Base-by-base conservation (phyloP, 2,329 filamentous ascomycete species). In the Colletotrichum orchidophilum region DNA sequence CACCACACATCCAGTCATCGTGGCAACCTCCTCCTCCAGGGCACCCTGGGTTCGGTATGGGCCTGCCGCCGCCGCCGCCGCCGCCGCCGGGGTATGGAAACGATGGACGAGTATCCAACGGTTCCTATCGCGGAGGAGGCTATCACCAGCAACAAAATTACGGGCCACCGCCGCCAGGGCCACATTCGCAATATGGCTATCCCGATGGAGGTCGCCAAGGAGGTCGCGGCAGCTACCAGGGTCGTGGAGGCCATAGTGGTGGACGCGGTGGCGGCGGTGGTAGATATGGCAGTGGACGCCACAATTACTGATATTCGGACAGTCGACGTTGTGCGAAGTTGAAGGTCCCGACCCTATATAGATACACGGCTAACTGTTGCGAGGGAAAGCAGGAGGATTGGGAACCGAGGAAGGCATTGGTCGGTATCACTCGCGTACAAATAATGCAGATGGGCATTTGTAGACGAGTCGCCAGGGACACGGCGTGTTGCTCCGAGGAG, bases 21-120 rank as follows among this genome's bases (percentile, higher is more conserved):
- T 85, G 83, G 81, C 78, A 81, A 21, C 85, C 85, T 11, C 85
- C 85, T 7, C 83, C 84, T 15, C 85, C 85, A 42, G 84, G 85
- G 6, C 77, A 80, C 55, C 78, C 81, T 18, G 81, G 81, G 1
- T 87, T 86, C 73, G 83, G 81, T 3, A 76, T 78, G 27, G 83
- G 83, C 18, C 75, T 81, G 18, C 84, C 83, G 13, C 86, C 85
- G 18, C 86, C 85, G 3, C 85, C 85, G 3, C 85, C 85, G 26
- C 84, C 85, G n/a, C 84, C 84, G 3, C 78, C 80, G 7, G 79
- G 78, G n/a, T 74, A 78, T 46, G 64, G 63, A 13, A 73, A 74
- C n/a, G 73, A 74, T 9, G 70, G 68, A 64, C 55, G 55, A 35
- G 35, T 29, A 49, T 54, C 66, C 7, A 55, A 70, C 18, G 61